These are phyloP conservation scores for Fomes fomentarius DNA, from an alignment of 1,284 basidiomycete species.

Conservation along the genomic window DNA sequence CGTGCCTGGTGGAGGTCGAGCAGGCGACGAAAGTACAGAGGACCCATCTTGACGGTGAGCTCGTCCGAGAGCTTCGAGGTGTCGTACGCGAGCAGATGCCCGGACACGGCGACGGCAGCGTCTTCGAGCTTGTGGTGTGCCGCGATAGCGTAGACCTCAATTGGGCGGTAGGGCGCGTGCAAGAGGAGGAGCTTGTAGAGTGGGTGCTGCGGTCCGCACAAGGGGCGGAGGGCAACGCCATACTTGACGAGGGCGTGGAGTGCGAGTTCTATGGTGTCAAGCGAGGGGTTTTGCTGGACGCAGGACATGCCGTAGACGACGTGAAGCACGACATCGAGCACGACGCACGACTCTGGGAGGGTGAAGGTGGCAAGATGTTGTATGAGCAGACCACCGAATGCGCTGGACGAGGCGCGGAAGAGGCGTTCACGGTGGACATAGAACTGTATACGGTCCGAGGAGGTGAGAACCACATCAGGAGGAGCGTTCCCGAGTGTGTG, in stretches of 20 bases:
- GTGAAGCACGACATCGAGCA: conserved; percentile 34
- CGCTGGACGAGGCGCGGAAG: conserved; percentile 33
- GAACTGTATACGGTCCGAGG: conserved; percentile 68
- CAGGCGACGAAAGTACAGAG: conserved; percentile 43
- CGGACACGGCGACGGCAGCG: conserved; percentile 39
- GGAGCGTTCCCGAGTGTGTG: conserved; percentile 41
- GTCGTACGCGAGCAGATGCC: conserved; percentile 37
- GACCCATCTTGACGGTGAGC: conserved; percentile 38
- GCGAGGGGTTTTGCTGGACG: conserved; percentile 31
- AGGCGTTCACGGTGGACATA: conserved; percentile 35
- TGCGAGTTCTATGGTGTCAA: conserved; percentile 31
- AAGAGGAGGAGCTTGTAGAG: conserved; percentile 35
- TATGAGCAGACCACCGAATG: conserved; percentile 27
- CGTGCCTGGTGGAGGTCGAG: conserved; percentile 43
- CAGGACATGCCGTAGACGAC: conserved; percentile 37
- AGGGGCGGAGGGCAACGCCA: conserved; percentile 29
- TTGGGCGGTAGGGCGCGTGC: conserved; percentile 35
- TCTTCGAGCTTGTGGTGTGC: conserved; percentile 36
- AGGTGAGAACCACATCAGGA: conserved; percentile 60
- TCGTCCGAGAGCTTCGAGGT: conserved; percentile 38
- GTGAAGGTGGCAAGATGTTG: not conserved
- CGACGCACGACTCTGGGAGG: not conserved
- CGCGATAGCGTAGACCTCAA: conserved; percentile 42
- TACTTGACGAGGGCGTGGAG: conserved; percentile 34
- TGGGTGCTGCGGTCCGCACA: conserved; percentile 27